Conservation (phyloP, 2,329 filamentous ascomycete genomes). For the Trichoderma citrinoviride region DNA sequence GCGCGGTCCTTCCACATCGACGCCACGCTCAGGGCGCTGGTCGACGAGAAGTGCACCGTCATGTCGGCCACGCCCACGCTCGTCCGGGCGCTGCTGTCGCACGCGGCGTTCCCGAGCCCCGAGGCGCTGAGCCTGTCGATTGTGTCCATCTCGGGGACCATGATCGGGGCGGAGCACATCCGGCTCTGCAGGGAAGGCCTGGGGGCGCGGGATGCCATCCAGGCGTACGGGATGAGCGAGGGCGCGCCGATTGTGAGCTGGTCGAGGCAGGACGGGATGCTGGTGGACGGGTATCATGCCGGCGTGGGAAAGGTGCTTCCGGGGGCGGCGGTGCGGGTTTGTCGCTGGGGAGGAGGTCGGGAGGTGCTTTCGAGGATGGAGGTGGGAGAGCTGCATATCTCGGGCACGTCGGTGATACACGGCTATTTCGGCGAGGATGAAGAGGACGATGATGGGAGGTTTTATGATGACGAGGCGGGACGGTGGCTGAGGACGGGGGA, state of each 20-base stretch:
- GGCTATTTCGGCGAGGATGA: constrained; percentile 32
- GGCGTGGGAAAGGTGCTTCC: constrained; percentile 43
- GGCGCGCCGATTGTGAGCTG: constrained; percentile 43
- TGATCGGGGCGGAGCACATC: constrained; percentile 35
- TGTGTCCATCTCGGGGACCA: constrained; percentile 37
- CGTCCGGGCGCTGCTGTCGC: constrained; percentile 34
- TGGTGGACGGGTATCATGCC: constrained; percentile 36
- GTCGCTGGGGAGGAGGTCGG: constrained; percentile 32
- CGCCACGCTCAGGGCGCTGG: constrained; percentile 34
- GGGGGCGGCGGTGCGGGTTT: constrained; percentile 41
- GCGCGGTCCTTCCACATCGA: constrained; percentile 36
- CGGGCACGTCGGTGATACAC: constrained; percentile 37
- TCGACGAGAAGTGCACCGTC: constrained; percentile 36
- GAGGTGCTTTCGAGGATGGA: constrained; percentile 33
- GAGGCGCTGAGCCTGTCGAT: constrained; percentile 33
- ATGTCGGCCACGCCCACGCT: constrained; percentile 43
- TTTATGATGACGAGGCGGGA: constrained; percentile 37
- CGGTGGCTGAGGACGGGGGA: constrained; percentile 44
- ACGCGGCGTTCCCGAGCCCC: constrained; percentile 31
- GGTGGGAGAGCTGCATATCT: constrained; percentile 42
- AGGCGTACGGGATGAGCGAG: constrained; percentile 48
- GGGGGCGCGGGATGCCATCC: constrained; percentile 35
- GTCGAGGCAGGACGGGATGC: constrained; percentile 33
- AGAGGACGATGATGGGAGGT: constrained; percentile 27
- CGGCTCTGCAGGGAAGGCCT: constrained; percentile 33